Evolutionary conservation across 352 stramenopile genomes (phyloP), one percentile per base, ranked within the genome.

Genomic region (Globisporangium paddicum): DNA sequence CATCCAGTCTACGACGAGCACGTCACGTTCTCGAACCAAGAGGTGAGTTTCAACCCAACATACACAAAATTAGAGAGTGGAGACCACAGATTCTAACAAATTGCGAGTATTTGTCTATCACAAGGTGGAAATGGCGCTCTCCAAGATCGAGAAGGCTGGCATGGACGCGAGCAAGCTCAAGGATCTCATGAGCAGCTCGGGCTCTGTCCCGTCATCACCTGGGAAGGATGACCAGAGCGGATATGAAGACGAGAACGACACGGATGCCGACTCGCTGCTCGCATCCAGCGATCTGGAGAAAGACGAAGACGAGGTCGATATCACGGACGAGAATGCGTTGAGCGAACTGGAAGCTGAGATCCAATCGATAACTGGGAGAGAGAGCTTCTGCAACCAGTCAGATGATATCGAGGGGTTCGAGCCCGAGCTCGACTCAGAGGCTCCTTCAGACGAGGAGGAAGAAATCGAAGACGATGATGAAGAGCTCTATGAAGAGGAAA

Each of bases 111-210:
- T 30, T 52, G 37, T 16, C 9, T 30, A 1, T 8, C 25, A 54
- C 14, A 56, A 88, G 81, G 30, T 89, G 7, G 77, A 91, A 26
- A 82, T 87, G 67, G 79, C 77, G 26, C 69, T 89, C 49, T 87
- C 79, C 3, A 87, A 88, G 63, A 80, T 87, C 25, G 73, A 87
- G 37, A 74, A 73, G 56, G 71, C 78, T 10, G 81, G 80, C 3
- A 67, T 85, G 11, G 73, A 86, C 50, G 67, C 66, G 11, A 86
- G 68, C n/a, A 71, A 73, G 1, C 58, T 87, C 1, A 63, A 75
- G 9, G 66, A 70, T 0, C 47, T 84, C 41, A 74, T 84, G 45
- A 49, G 14, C 3, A 40, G 41, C n/a, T 67, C 69, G 18, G 40
- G 44, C 23, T 32, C 37, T 13, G 16, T 19, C 40, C 19, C 47